Base-by-base conservation (phyloP, 768 basidiomycete genomes). In the Xerocomus potaroensis region DNA sequence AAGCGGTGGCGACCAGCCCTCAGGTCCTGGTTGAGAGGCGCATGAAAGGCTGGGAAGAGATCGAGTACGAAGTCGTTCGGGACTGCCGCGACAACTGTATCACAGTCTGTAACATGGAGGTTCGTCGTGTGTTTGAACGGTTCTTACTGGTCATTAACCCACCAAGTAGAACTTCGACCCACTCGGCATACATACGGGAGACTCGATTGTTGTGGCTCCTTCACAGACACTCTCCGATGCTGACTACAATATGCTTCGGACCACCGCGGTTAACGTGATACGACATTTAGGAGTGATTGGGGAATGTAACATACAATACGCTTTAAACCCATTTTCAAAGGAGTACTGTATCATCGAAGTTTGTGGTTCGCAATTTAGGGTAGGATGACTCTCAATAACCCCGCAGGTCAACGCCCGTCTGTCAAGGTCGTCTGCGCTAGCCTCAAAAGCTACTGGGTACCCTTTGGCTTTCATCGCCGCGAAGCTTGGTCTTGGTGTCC, bases 11-110 rank as follows among this genome's bases (percentile, higher is more conserved):
- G 36, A 97, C 92, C 12, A 93, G 91, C 58, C 93, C 95, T 35
- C 96, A 98, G 69, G 94, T 99, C 0, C 76, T 99, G n/a, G 92
- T 99, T 14, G 96, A 99, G 76, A 94, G 84, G 77, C 93, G 90
- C 59, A 98, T 98, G 95, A 98, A 98, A 71, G 95, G 95, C 3
- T 99, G 95, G 95, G 98, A 99, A 71, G 95, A 99, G 74, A 95
- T 99, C 55, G 95, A 99, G 72, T 99, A 99, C 58, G 95, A 99
- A 64, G 95, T 99, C 41, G 95, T 98, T 10, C 79, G 95, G 49
- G 95, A 99, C 69, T 97, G 93, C 72, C 78, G 90, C 52, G 91
- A 98, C 64, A 99, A 99, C 65, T 98, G 95, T 64, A 98, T 98
- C 71, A 95, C 94, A 1, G 95, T 98, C 53, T 99, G 95, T 72